Base-by-base conservation (phyloP, 1,284 basidiomycete species). In the Macrocybe sp. region DNA sequence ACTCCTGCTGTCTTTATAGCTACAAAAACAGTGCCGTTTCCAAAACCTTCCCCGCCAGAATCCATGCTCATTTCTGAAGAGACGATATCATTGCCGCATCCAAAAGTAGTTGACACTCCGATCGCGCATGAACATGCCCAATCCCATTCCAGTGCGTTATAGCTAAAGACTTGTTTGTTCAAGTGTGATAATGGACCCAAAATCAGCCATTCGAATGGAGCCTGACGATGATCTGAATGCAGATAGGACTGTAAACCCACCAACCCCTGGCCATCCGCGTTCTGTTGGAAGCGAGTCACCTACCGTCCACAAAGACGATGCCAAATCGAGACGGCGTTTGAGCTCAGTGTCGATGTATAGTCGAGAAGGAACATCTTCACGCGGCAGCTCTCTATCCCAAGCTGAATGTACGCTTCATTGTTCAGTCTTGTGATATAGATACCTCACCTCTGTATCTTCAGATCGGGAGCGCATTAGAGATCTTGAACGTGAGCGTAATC, bases 311-410 rank as follows among this genome's bases (percentile, higher is more conserved):
- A 22, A 22, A 22, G 22, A 4, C 22, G 22, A 22, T 22, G 4
- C 22, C 22, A 3, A 22, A 22, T 22, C 22, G 22, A 22, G 22
- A 22, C 22, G 22, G 22, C 22, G 22, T 22, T 22, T 22, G 22
- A 22, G 22, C 22, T 22, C 22, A 22, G 22, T 22, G 22, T 22
- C 22, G 22, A 22, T 22, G 22, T 22, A 22, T 22, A 22, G 22
- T 22, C 22, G 22, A 22, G 22, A 22, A 22, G 22, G 22, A 4
- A 22, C 22, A 4, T 65, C 68, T n/a, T 74, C 74, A 4, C 60
- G 66, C 41, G 64, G 67, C 14, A 73, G 71, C 47, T 78, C 77
- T 2, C 47, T 66, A 41, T 79, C 77, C 31, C 72, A 70, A 55
- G 62, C 67, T 29, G 74, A 78, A 33, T 67, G 76, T 78, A 51